Base-by-base conservation (phyloP, 441 rosid species). In the Populus hybrid region DNA sequence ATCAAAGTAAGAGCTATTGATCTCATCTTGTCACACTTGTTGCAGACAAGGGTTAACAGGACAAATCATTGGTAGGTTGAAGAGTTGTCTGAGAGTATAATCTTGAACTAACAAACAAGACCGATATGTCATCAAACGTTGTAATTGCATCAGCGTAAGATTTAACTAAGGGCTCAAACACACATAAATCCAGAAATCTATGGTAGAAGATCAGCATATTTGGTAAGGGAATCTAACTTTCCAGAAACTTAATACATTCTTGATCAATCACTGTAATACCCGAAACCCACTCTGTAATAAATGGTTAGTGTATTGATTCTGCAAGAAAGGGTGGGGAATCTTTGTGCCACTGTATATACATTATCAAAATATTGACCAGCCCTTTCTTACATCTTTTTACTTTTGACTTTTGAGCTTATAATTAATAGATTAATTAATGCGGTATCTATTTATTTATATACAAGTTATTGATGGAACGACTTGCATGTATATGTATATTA, bases 1-100 rank as follows among this genome's bases (percentile, higher is more conserved):
- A 81, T 82, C 67, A 67, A 77, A 79, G 77, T 73, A 76, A 57
- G 80, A 78, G 84, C 79, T 73, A 66, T 73, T 36, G 61, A 53
- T 16, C 61, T 53, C 61, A 53, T 18, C 8, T 50, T 81, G 85
- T 82, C 72, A 65, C 70, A 6, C 38, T 50, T 75, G 30, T 70
- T 40, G 75, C 75, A 61, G 83, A 83, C 88, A 83, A 46, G 46
- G 69, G 35, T 75, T 78, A 59, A 26, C 70, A 11, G 71, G 36
- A 18, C 63, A 38, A 77, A 81, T 53, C 61, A 53, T 16, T 85
- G 68, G 83, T 83, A 77, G 80, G 68, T 26, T 4, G 38, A 23
- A 2, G 6, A 57, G 70, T 67, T 34, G 67, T 28, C 34, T 4
- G 67, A 6, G 75, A 71, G 53, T 21, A 23, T 70, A 59, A 73